Percentiles rank a stretch among this genome's conserved stretches.
These are phyloP conservation scores for Schizochytrium sp. DNA, from an alignment of 108 stramenopile species.

Conservation along the genomic window DNA sequence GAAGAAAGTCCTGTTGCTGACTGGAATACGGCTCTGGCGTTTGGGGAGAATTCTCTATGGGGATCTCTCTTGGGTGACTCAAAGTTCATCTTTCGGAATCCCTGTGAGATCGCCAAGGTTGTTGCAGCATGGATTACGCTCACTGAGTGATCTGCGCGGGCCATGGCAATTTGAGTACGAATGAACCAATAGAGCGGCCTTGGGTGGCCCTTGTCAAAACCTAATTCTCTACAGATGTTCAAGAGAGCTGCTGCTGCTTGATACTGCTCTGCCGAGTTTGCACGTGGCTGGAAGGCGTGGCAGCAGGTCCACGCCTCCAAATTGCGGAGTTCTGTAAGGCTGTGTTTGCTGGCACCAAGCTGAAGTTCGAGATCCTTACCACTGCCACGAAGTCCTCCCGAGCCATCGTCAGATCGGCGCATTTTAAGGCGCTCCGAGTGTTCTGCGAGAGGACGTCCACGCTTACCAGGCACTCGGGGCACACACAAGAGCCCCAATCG, in stretches of 20 bases:
- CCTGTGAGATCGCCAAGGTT: background rate
- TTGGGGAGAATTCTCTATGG: slow-evolving; percentile 11
- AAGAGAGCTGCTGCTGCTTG: slow-evolving; percentile 6
- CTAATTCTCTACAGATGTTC: background rate
- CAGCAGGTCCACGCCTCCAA: slow-evolving; percentile 34
- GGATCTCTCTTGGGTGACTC: slow-evolving; percentile 25
- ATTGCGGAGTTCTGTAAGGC: slow-evolving; percentile 20
- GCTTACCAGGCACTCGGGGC: slow-evolving; percentile 15
- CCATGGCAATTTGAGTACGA: slow-evolving; percentile 27
- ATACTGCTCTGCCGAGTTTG: slow-evolving; percentile 18
- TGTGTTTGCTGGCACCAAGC: slow-evolving; percentile 30
- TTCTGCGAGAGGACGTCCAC: slow-evolving; percentile 1
- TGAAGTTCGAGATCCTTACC: background rate
- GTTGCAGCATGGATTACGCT: slow-evolving; percentile 17
- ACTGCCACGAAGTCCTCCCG: background rate
- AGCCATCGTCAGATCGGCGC: background rate
- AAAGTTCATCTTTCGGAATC: slow-evolving; percentile 35
- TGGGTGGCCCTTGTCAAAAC: slow-evolving; percentile 18
- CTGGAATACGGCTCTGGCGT: slow-evolving; percentile 11
- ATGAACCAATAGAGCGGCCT: slow-evolving; percentile 19
- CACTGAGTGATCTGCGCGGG: slow-evolving; percentile 5
- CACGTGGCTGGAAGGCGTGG: slow-evolving; percentile 28
- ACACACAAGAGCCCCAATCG: slow-evolving; percentile 6
- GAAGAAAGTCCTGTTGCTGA: slow-evolving; percentile 10
- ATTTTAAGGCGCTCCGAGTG: slow-evolving; percentile 39